phyloP scores from a whole-genome alignment of 495 filamentous ascomycete genomes.

The Podospora bellae-mahoneyi region DNA sequence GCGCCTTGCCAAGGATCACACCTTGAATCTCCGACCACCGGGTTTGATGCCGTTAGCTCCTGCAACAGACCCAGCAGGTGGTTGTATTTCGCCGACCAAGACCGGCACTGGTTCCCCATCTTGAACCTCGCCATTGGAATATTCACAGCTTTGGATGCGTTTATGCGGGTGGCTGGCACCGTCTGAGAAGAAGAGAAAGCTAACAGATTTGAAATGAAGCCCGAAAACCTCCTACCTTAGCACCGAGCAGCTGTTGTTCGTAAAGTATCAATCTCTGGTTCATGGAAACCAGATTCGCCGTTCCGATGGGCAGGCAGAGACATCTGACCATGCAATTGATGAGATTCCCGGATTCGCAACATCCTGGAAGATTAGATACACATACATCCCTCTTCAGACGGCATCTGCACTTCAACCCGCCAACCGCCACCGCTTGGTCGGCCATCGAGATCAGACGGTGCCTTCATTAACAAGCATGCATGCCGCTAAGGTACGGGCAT shows the following conservation, averaged over 20 bases:
- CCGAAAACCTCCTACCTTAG: too few relatives aligned
- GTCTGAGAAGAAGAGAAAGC: not conserved
- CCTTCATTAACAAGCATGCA: not conserved
- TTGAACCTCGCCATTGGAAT: not conserved
- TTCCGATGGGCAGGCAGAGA: not conserved
- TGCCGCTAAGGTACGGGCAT: not conserved
- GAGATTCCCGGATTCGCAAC: not conserved
- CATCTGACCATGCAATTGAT: not conserved
- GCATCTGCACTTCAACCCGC: not conserved
- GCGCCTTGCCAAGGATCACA: slow-evolving; percentile 8
- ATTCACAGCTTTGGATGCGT: not conserved
- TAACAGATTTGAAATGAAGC: not conserved
- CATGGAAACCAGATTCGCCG: not conserved
- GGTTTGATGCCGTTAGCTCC: slow-evolving; percentile 21
- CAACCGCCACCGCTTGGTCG: not conserved
- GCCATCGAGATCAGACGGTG: slow-evolving; percentile 1
- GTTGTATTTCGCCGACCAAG: slow-evolving; percentile 10
- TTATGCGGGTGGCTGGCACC: not conserved
- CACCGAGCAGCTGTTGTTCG: too few relatives aligned
- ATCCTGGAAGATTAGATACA: not conserved
- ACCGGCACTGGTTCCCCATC: not conserved
- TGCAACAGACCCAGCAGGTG: slow-evolving; percentile 4
- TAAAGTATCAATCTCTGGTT: not conserved
- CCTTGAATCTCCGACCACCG: slow-evolving; percentile 15
- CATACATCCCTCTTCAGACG: not conserved